A percentile compares a stretch with the other conserved stretches of the same genome.
phyloP scores from a whole-genome alignment of 345 rosid genomes.

The Arabidopsis suecica region DNA sequence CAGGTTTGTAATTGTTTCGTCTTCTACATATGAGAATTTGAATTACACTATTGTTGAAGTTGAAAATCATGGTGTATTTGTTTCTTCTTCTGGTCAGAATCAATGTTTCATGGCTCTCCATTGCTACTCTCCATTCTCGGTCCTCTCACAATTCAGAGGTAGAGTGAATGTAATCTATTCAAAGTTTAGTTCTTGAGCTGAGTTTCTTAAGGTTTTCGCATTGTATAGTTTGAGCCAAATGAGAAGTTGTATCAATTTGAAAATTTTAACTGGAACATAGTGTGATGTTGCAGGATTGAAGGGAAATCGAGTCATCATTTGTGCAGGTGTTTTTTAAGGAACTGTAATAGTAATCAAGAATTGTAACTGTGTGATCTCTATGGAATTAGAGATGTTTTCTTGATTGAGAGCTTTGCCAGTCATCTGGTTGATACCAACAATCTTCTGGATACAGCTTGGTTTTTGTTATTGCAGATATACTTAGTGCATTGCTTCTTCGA shows the following conservation, averaged over 20 bases:
- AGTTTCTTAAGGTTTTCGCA: neutral
- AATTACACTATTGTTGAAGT: neutral
- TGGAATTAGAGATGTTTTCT: neutral
- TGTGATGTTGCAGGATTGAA: neutral
- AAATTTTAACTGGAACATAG: neutral
- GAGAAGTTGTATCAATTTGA: too few relatives aligned
- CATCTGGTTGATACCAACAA: constrained; percentile 4
- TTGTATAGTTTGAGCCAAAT: neutral
- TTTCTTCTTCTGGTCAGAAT: neutral
- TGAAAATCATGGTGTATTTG: neutral
- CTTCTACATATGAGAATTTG: neutral
- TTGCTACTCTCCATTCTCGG: neutral
- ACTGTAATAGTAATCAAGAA: neutral
- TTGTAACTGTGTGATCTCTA: neutral
- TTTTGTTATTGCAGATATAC: constrained; percentile 70
- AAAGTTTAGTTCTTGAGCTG: neutral
- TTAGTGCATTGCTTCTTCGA: constrained; percentile 71
- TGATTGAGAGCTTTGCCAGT: neutral
- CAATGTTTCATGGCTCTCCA: constrained; percentile 10
- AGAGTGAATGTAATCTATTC: too few relatives aligned
- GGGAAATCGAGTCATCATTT: neutral
- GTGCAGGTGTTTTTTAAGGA: constrained; percentile 7
- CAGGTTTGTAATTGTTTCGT: constrained; percentile 48
- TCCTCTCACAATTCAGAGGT: neutral
- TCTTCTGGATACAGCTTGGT: constrained; percentile 44